A percentile compares a stretch with the other conserved stretches of the same genome.
Evolutionary conservation across 345 rosid species (phyloP).

Genomic region (Corchorus olitorius): DNA sequence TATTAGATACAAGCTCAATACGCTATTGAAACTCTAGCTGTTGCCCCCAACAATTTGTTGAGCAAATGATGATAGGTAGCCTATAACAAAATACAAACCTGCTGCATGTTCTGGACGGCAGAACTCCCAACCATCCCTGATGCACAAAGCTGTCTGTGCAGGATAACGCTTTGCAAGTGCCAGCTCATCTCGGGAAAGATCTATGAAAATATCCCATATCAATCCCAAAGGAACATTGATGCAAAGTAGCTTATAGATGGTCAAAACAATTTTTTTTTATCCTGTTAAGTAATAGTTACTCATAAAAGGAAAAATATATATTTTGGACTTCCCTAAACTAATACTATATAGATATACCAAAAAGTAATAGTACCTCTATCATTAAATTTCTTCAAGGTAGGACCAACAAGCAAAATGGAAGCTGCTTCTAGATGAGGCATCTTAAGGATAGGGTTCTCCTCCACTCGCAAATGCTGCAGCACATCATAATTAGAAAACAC

Average conservation of each 20-base stretch:
- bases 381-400: constrained; percentile 92
- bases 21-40: not conserved
- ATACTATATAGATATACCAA: constrained; percentile 1
- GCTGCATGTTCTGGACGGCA: constrained; percentile 84
- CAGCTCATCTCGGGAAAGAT: constrained; percentile 85
- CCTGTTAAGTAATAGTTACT: not conserved
- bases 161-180: constrained; percentile 90
- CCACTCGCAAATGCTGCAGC: constrained; percentile 90
- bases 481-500: constrained; percentile 20
- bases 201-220: constrained; percentile 42
- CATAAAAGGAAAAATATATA: not conserved
- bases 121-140: constrained; percentile 97
- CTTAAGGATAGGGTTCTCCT: constrained; percentile 95
- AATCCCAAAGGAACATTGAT: constrained; percentile 14
- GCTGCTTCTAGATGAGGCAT: constrained; percentile 97
- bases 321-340: not conserved
- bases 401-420: constrained; percentile 89
- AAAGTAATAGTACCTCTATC: constrained; percentile 70
- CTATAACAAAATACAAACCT: constrained; percentile 44
- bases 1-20: not conserved
- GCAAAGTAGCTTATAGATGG: constrained; percentile 6
- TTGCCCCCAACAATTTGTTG: not conserved
- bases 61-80: not conserved
- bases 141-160: constrained; percentile 75
- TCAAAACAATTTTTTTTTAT: not conserved